Evolutionary conservation across 148 eudicot species (phyloP).

Genomic region (Fallopia convolvulus): DNA sequence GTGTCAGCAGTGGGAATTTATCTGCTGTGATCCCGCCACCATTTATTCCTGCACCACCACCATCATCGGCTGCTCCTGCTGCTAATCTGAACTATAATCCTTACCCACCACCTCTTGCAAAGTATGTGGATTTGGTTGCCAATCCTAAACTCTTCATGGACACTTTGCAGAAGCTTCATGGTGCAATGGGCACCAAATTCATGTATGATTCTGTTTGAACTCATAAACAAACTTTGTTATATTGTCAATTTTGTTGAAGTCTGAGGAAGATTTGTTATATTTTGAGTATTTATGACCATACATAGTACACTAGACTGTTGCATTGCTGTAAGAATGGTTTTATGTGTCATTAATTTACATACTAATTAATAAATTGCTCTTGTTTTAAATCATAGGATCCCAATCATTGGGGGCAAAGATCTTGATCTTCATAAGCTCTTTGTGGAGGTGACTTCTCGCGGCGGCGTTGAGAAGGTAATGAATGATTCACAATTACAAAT

Average conservation of each 20-base stretch:
- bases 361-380: not conserved
- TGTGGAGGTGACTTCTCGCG: slow-evolving; percentile 96
- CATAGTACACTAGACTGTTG: not conserved
- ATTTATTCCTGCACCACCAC: not conserved
- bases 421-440: slow-evolving; percentile 90
- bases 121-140: slow-evolving; percentile 55
- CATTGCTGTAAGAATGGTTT: slow-evolving; percentile 5
- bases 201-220: slow-evolving; percentile 33
- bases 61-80: slow-evolving; percentile 22
- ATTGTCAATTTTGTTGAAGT: not conserved
- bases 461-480: slow-evolving; percentile 71
- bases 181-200: slow-evolving; percentile 81
- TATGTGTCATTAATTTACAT: not conserved
- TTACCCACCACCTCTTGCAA: slow-evolving; percentile 65
- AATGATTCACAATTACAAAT: not conserved
- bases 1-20: not conserved
- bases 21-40: not conserved
- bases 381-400: slow-evolving; percentile 48
- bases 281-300: not conserved
- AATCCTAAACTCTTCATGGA: slow-evolving; percentile 55
- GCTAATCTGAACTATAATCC: slow-evolving; percentile 23
- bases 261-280: not conserved
- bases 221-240: not conserved
- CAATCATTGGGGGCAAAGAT: slow-evolving; percentile 79
- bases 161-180: slow-evolving; percentile 70